Percentiles rank a stretch among this genome's conserved stretches.
Evolutionary conservation across 768 basidiomycete species (phyloP).

Genomic region (Mycena polygramma): DNA sequence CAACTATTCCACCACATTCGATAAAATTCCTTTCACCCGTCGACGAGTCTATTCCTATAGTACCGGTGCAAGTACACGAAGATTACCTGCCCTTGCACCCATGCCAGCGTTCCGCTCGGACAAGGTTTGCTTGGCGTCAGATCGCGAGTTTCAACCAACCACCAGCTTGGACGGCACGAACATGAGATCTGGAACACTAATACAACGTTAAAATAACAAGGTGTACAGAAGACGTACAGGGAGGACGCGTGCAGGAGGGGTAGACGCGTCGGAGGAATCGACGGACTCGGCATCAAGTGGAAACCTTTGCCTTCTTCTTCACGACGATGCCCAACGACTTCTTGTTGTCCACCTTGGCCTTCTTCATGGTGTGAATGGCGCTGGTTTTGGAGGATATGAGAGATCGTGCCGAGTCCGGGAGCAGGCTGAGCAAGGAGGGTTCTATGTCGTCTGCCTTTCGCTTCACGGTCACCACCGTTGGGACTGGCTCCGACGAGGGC

Average conservation of each 20-base stretch:
- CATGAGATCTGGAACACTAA: constrained; percentile 15
- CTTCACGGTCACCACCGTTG: constrained; percentile 77
- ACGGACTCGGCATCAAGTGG: background rate
- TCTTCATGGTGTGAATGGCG: constrained; percentile 61
- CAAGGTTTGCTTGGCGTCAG: too few relatives aligned
- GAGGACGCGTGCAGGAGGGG: background rate
- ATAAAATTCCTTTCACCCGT: constrained; percentile 5
- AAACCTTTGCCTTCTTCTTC: constrained; percentile 58
- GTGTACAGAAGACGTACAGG: constrained; percentile 22
- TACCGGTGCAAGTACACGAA: too few relatives aligned
- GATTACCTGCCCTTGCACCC: too few relatives aligned
- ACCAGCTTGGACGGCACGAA: background rate
- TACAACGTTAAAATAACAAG: constrained; percentile 22
- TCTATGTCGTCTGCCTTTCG: constrained; percentile 87
- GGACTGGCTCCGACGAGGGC: constrained; percentile 29
- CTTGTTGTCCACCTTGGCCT: constrained; percentile 73
- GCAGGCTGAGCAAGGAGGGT: constrained; percentile 75
- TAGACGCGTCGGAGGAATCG: constrained; percentile 7
- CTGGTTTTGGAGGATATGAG: constrained; percentile 66
- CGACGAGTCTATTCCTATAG: background rate
- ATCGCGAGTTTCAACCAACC: background rate
- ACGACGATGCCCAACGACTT: constrained; percentile 79
- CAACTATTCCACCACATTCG: constrained; percentile 27
- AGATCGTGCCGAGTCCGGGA: constrained; percentile 75
- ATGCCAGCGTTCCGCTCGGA: too few relatives aligned